phyloP scores from a whole-genome alignment of 768 basidiomycete species.

The Mycena leptocephala region DNA sequence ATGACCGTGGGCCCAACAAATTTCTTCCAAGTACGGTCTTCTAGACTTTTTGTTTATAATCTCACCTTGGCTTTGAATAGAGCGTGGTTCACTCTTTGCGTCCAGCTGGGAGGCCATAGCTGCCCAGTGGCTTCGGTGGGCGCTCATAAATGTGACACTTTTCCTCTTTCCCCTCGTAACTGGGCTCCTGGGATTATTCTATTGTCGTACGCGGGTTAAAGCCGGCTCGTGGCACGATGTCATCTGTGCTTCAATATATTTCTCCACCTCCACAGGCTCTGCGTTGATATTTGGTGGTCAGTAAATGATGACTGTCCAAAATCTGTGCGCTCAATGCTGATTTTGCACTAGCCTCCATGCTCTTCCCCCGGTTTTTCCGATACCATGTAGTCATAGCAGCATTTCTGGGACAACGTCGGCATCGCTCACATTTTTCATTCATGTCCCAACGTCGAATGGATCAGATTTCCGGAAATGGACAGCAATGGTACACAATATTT shows the following conservation, averaged over 20 bases:
- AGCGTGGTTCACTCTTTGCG: slow-evolving; percentile 8
- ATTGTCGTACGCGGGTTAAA: not conserved
- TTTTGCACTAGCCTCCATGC: no score
- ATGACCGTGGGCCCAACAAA: not conserved
- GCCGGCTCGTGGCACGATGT: not conserved
- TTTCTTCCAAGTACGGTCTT: not conserved
- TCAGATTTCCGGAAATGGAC: not conserved
- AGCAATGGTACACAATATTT: not conserved
- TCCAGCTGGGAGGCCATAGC: not conserved
- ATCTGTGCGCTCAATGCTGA: no score
- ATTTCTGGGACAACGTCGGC: not conserved
- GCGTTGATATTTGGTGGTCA: not conserved
- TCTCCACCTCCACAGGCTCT: not conserved
- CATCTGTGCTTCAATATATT: not conserved
- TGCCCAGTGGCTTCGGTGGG: not conserved
- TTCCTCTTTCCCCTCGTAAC: slow-evolving; percentile 1
- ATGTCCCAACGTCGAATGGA: not conserved
- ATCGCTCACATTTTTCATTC: slow-evolving; percentile 1
- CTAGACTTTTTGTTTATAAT: not conserved
- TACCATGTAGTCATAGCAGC: not conserved
- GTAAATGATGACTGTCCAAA: no score
- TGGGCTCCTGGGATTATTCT: not conserved
- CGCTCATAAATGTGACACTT: not conserved
- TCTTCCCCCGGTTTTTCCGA: no score
- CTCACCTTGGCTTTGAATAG: not conserved